phyloP scores from a whole-genome alignment of 306 rosid species.

The Dalbergia oliveri region DNA sequence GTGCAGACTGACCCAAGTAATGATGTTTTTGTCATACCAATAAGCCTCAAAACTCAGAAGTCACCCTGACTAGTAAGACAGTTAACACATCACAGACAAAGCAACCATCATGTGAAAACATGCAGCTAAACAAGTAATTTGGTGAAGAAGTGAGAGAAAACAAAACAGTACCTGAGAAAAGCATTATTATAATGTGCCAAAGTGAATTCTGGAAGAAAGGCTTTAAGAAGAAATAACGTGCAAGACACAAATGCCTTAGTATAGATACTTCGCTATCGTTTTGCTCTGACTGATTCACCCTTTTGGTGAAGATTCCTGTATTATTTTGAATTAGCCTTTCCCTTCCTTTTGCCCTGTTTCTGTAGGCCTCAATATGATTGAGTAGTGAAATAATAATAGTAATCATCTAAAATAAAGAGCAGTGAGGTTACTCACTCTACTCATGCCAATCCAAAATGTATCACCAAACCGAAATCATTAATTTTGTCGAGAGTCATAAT shows the following conservation, averaged over 20 bases:
- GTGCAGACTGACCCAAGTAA: conserved; percentile 20
- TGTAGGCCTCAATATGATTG: not conserved
- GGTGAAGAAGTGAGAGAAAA: conserved; percentile 31
- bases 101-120: not conserved
- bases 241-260: not conserved
- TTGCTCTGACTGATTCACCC: not conserved
- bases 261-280: conserved; percentile 24
- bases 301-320: conserved; percentile 32
- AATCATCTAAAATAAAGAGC: not conserved
- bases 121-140: not conserved
- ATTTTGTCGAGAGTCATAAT: not conserved
- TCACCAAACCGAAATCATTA: not conserved
- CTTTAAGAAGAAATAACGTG: not conserved
- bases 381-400: not conserved
- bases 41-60: conserved; percentile 9
- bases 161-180: conserved; percentile 41
- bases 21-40: not conserved
- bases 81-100: not conserved
- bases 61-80: not conserved
- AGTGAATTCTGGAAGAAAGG: conserved; percentile 31
- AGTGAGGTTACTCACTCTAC: not conserved
- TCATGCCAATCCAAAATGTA: not conserved
- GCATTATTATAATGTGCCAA: conserved; percentile 1
- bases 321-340: not conserved
- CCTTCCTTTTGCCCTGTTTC: not conserved